Percentiles rank a stretch among this genome's conserved stretches.
phyloP scores from a whole-genome alignment of 805 yeast species.

The Zygosaccharomyces siamensis region DNA sequence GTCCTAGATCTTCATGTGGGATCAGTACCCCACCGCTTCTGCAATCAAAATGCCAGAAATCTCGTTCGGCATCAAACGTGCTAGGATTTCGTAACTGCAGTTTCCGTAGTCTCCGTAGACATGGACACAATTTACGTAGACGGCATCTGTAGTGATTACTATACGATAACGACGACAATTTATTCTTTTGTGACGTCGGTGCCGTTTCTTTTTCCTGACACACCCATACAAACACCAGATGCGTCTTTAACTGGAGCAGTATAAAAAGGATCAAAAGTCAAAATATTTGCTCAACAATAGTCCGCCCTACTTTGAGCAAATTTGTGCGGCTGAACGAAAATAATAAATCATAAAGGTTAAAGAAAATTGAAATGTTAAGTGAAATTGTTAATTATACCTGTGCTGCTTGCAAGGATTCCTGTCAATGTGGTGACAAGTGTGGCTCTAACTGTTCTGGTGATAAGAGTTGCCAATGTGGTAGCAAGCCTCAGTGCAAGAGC shows the following conservation, averaged over 20 bases:
- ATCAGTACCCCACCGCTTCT: constrained; percentile 1
- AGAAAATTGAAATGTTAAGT: not conserved
- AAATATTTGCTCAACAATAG: not conserved
- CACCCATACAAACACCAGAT: not conserved
- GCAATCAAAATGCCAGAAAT: not conserved
- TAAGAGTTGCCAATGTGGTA: constrained; percentile 5
- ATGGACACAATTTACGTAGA: not conserved
- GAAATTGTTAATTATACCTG: not conserved
- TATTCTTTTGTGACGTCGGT: not conserved
- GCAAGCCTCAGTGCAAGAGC: constrained; percentile 1
- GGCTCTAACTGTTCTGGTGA: constrained; percentile 3
- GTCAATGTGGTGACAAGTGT: constrained; percentile 7
- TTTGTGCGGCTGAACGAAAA: not conserved
- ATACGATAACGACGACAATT: not conserved
- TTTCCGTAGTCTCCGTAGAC: not conserved
- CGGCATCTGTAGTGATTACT: not conserved
- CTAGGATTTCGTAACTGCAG: not conserved
- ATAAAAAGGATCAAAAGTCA: not conserved
- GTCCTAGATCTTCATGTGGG: not conserved
- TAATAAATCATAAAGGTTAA: not conserved
- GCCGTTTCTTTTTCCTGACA: not conserved
- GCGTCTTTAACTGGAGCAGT: not conserved
- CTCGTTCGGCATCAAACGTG: not conserved
- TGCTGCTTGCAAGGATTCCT: constrained; percentile 4
- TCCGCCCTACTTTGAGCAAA: not conserved